These are phyloP conservation scores for Psophocarpus tetragonolobus DNA, from an alignment of 306 rosid genomes.

Conservation along the genomic window DNA sequence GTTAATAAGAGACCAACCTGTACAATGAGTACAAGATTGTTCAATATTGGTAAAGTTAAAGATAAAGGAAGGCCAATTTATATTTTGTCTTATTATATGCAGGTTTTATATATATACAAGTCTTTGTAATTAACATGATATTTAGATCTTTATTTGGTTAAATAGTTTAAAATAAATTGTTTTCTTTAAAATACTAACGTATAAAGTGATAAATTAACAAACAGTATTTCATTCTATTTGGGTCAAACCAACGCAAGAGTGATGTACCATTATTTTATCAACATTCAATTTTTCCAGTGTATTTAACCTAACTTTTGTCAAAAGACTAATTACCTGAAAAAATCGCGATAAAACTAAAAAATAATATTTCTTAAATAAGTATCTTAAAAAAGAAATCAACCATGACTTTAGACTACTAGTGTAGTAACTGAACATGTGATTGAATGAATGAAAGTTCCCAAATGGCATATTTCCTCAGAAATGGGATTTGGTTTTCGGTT, in stretches of 20 bases:
- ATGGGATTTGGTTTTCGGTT: conserved; percentile 10
- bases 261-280: background rate
- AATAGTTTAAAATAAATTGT: background rate
- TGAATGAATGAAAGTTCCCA: background rate
- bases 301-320: background rate
- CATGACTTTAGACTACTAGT: background rate
- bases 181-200: background rate
- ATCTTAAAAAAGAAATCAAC: too few species aligned
- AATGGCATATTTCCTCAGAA: background rate
- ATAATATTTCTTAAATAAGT: background rate
- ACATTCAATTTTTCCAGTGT: background rate
- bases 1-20: background rate
- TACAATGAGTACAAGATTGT: background rate
- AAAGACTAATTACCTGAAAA: background rate
- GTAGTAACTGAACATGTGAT: background rate
- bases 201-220: background rate
- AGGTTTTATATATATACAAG: background rate
- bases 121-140: background rate
- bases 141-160: background rate
- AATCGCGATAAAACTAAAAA: background rate
- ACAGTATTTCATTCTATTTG: background rate
- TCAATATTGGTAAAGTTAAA: background rate
- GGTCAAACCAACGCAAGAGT: background rate
- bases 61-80: background rate
- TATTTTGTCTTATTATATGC: background rate